Evolutionary conservation across 169 alveolate species (phyloP), one percentile per base, ranked within the genome.

Genomic region (Sarcocystis neurona): DNA sequence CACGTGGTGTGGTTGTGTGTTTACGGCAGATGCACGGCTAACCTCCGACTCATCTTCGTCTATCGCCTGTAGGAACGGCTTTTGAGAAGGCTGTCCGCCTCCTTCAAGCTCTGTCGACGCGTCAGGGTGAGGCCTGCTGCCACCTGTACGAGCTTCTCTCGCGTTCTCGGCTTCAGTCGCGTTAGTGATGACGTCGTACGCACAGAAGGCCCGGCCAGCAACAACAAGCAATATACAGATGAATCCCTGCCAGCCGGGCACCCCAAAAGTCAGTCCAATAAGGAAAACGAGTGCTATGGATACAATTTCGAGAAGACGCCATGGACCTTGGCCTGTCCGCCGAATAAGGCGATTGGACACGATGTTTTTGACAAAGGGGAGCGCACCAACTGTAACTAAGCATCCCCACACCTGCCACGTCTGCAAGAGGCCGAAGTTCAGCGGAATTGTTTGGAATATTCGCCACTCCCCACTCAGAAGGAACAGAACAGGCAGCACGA

Each of bases 261-360:
- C 89, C 89, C 94, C 94, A 92, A 93, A 96, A 15, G 93, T 86
- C 68, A 95, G 84, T 79, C 98, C 98, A 78, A 97, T 96, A 75
- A 96, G 84, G 90, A 97, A 97, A 70, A 97, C 96, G 47, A 97
- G 92, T n/a, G 95, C 94, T 41, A 97, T 97, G 5, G 98, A 95
- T 68, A 97, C 53, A 48, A 97, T 94, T 92, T 97, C 98, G 39
- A 97, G 95, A 88, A 94, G 94, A 66, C 98, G 94, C 98, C 98
- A 97, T 78, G 98, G 98, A 63, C 97, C 98, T 87, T 97, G 98
- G n/a, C 98, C 98, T 20, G 98, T 96, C 77, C 96, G 94, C 79
- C 98, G 94, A 91, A 97, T 97, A 10, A 97, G 93, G 44, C 98
- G 94, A 90, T 97, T 97, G 47, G 98, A 95, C 41, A 97, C 96